Base-by-base conservation (phyloP, 441 rosid genomes). In the Arabidopsis hybrid region DNA sequence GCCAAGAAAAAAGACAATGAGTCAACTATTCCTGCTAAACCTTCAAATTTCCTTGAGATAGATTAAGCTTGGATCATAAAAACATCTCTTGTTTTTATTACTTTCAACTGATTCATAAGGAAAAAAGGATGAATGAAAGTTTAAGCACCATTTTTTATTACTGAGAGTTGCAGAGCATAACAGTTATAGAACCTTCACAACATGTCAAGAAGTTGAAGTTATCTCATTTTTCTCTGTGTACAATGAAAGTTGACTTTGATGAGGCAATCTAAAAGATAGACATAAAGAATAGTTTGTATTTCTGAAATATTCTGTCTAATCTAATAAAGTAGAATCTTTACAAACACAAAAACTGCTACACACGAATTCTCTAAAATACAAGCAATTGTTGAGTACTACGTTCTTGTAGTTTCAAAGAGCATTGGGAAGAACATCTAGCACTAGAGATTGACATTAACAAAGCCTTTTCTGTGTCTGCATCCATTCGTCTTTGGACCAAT, bases 381-480 rank as follows among this genome's bases (percentile, higher is more conserved):
- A 71, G 49, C n/a, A 60, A 26, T 14, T 66, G 74, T 21, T 60
- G 81, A 7, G 26, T 49, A 49, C 3, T 49, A 0, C 0, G 26
- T 16, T 17, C 12, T 16, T 17, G 29, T 49, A 16, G 29, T 49
- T 31, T 21, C 26, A 21, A 21, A 21, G 26, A 21, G 26, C 26
- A 21, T 21, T 21, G 32, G 4, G 4, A 31, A 31, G 32, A 31
- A 31, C 5, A 31, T 31, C 11, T 36, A 55, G 61, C 11, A n/a
- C 17, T 58, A 7, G 63, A 38, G 16, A 71, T 42, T 29, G 78
- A 65, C 60, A 61, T 12, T 6, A 78, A 16, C 26, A 80, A 26
- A 50, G 78, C 73, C 38, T 73, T 75, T 50, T 76, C 78, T 9
- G 65, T 40, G 21, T 61, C 72, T 60, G 29, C 64, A n/a, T 67